Conservation (phyloP, 2,329 filamentous ascomycete genomes). For the Dothistroma septosporum region DNA sequence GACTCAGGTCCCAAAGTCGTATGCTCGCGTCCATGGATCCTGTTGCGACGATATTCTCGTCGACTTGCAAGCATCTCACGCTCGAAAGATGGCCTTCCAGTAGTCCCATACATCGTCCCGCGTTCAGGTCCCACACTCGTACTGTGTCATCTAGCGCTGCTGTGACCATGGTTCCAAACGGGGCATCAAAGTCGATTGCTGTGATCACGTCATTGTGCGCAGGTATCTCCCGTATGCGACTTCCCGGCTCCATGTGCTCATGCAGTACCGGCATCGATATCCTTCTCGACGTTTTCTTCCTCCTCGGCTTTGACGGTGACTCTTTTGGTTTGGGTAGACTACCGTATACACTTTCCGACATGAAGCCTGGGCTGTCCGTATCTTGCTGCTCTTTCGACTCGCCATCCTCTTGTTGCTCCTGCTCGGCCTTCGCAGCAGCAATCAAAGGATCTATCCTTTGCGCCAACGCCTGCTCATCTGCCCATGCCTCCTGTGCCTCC, state of each 20-base stretch:
- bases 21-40: conserved; percentile 94
- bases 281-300: conserved; percentile 55
- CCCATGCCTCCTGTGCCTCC: conserved; percentile 57
- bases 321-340: conserved; percentile 63
- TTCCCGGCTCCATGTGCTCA: conserved; percentile 89
- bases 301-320: conserved; percentile 49
- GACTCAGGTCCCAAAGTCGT: conserved; percentile 88
- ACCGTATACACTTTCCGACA: conserved; percentile 97
- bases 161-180: conserved; percentile 91
- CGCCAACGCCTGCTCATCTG: conserved; percentile 47
- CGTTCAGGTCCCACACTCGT: conserved; percentile 92
- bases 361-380: conserved; percentile 62
- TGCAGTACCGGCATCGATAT: conserved; percentile 93
- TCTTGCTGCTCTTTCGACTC: conserved; percentile 40
- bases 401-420: conserved; percentile 41
- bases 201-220: conserved; percentile 87
- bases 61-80: conserved; percentile 84
- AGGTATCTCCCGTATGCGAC: conserved; percentile 79
- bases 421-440: conserved; percentile 47
- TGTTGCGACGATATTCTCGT: conserved; percentile 92
- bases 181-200: conserved; percentile 92
- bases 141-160: conserved; percentile 90
- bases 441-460: conserved; percentile 35
- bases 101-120: conserved; percentile 83
- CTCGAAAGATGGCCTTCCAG: conserved; percentile 94